A percentile compares a stretch with the other conserved stretches of the same genome.
Evolutionary conservation across 768 basidiomycete genomes (phyloP).

Genomic region (Podaxis sp.): DNA sequence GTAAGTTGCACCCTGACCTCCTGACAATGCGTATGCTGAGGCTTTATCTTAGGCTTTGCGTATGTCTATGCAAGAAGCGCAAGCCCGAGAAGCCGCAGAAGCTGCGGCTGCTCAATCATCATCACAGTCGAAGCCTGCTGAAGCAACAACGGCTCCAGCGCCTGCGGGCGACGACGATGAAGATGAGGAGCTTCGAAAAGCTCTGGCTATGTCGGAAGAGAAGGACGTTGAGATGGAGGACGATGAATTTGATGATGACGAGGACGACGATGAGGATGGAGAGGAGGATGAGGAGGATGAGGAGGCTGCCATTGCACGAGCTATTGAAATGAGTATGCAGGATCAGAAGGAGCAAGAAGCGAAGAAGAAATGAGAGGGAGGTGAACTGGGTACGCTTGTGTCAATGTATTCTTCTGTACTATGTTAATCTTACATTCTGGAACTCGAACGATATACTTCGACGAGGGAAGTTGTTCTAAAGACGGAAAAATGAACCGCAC

Average conservation of each 20-base stretch:
- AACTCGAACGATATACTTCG: neutral
- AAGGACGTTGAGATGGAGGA: constrained; percentile 56
- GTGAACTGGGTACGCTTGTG: neutral
- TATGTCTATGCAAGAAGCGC: constrained; percentile 96
- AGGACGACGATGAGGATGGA: constrained; percentile 48
- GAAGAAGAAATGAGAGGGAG: constrained; percentile 26
- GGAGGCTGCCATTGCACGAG: constrained; percentile 86
- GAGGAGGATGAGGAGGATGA: constrained; percentile 65
- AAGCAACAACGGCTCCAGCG: constrained; percentile 29
- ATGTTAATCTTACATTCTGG: constrained; percentile 9
- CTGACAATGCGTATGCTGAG: neutral
- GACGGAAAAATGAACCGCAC: too few species aligned
- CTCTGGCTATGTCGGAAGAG: constrained; percentile 70
- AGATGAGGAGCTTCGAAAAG: constrained; percentile 71
- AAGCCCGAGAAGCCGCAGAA: constrained; percentile 66
- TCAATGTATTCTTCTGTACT: constrained; percentile 6
- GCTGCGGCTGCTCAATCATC: constrained; percentile 30
- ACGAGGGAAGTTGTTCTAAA: too few species aligned
- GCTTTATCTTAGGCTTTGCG: constrained; percentile 69
- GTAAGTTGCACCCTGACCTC: constrained; percentile 37
- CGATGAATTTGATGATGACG: constrained; percentile 50
- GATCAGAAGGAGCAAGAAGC: constrained; percentile 48
- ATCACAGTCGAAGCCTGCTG: constrained; percentile 36
- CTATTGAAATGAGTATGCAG: constrained; percentile 94
- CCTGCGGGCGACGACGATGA: constrained; percentile 68